These are phyloP conservation scores for Paxillus involutus DNA, from an alignment of 768 basidiomycete species.

Conservation along the genomic window DNA sequence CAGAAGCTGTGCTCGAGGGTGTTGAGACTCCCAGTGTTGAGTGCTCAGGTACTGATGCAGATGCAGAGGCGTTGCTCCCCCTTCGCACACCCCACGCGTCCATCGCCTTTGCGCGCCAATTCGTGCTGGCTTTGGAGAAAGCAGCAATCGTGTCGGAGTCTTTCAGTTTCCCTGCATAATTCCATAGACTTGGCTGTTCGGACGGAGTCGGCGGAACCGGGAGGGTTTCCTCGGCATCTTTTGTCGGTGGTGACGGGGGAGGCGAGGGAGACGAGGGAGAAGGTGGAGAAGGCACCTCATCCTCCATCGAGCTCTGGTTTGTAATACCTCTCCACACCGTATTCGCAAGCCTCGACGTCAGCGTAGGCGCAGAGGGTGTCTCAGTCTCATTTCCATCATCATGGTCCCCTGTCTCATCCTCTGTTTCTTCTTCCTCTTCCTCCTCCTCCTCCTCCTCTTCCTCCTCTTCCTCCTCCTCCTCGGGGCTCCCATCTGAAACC, in stretches of 20 bases:
- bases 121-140: slow-evolving; percentile 71
- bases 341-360: slow-evolving; percentile 55
- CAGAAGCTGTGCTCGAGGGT: too few relatives aligned
- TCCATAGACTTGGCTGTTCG: slow-evolving; percentile 52
- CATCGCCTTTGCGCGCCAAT: slow-evolving; percentile 67
- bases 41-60: not conserved
- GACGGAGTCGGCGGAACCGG: slow-evolving; percentile 16
- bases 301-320: slow-evolving; percentile 74
- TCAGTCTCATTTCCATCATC: slow-evolving; percentile 50
- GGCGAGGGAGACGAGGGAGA: slow-evolving; percentile 33
- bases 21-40: slow-evolving; percentile 4
- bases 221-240: slow-evolving; percentile 11
- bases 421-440: slow-evolving; percentile 28
- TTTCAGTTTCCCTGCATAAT: slow-evolving; percentile 71
- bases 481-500: slow-evolving; percentile 31
- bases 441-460: slow-evolving; percentile 38
- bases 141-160: slow-evolving; percentile 72
- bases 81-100: slow-evolving; percentile 29
- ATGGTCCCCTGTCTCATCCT: slow-evolving; percentile 23
- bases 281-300: slow-evolving; percentile 42
- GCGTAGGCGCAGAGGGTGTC: slow-evolving; percentile 33
- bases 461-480: slow-evolving; percentile 31
- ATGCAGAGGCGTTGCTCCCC: slow-evolving; percentile 9
- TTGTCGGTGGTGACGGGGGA: slow-evolving; percentile 26
- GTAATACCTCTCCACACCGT: slow-evolving; percentile 79